Conservation (phyloP, 257 asterid species). For the Salvia hispanica region DNA sequence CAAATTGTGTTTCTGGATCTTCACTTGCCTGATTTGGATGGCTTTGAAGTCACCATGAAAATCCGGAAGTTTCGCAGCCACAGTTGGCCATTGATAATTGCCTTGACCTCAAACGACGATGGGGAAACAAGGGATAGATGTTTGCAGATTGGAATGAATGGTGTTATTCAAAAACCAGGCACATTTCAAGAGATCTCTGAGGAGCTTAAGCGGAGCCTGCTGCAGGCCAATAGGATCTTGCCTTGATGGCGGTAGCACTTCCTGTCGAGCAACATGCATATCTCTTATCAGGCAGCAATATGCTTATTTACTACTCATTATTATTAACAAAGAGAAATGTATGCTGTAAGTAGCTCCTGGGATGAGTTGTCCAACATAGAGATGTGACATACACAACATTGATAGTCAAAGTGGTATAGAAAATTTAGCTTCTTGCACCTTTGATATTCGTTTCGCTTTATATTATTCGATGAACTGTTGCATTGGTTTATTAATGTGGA, state of each 20-base stretch:
- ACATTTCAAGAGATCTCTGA: constrained; percentile 61
- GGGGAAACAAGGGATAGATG: constrained; percentile 57
- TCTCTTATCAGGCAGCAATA: background rate
- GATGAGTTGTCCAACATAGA: constrained; percentile 37
- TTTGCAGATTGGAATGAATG: constrained; percentile 71
- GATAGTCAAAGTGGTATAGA: constrained; percentile 50
- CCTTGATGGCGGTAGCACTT: constrained; percentile 25
- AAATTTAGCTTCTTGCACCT: constrained; percentile 34
- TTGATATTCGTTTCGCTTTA: constrained; percentile 4
- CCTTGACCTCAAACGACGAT: constrained; percentile 61
- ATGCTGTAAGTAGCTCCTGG: constrained; percentile 30
- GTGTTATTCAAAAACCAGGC: constrained; percentile 71
- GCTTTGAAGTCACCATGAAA: constrained; percentile 72
- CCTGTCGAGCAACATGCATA: background rate
- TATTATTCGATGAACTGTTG: background rate
- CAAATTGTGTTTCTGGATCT: constrained; percentile 78
- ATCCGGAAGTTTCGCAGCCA: constrained; percentile 75
- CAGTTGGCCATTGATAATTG: constrained; percentile 78
- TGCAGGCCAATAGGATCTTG: constrained; percentile 50
- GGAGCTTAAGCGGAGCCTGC: constrained; percentile 63
- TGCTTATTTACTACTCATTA: constrained; percentile 6
- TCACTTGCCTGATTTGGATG: constrained; percentile 78
- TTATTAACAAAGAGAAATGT: constrained; percentile 30
- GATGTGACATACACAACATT: constrained; percentile 50
- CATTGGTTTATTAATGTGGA: background rate